A percentile compares a stretch with the other conserved stretches of the same genome.
These are phyloP conservation scores for Diaporthe ampelina DNA, from an alignment of 2,329 filamentous ascomycete genomes.

Conservation along the genomic window DNA sequence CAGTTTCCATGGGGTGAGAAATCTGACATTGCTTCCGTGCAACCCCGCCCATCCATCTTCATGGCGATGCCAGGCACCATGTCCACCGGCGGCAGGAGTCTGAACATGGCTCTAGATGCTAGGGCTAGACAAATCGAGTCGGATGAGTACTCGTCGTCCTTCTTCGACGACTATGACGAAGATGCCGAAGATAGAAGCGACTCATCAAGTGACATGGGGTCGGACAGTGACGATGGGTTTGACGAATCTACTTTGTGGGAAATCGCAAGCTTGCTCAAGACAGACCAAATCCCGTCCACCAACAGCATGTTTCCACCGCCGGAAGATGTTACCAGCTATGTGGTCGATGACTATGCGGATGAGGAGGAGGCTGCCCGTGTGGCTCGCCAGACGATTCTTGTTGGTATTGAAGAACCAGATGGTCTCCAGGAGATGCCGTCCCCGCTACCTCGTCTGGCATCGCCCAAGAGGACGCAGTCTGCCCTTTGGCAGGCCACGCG, in stretches of 20 bases:
- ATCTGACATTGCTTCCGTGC: constrained; percentile 67
- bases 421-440: constrained; percentile 42
- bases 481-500: constrained; percentile 39
- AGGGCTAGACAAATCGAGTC: constrained; percentile 54
- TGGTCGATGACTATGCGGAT: constrained; percentile 52
- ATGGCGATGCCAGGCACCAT: constrained; percentile 67
- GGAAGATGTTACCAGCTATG: constrained; percentile 44
- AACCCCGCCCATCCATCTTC: constrained; percentile 53
- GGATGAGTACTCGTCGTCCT: constrained; percentile 63
- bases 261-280: constrained; percentile 71
- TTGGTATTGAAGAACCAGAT: constrained; percentile 50
- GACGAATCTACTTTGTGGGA: constrained; percentile 75
- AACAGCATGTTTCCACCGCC: constrained; percentile 62
- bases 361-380: constrained; percentile 45
- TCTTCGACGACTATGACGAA: constrained; percentile 73
- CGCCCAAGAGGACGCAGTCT: constrained; percentile 39
- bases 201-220: constrained; percentile 51
- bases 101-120: constrained; percentile 50
- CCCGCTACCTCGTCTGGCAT: constrained; percentile 39
- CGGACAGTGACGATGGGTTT: constrained; percentile 65
- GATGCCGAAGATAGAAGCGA: constrained; percentile 57
- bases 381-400: constrained; percentile 49
- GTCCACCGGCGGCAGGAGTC: constrained; percentile 55
- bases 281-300: constrained; percentile 65
- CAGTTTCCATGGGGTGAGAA: constrained; percentile 76